Conservation (phyloP, 768 basidiomycete species). For the Termitomyces eurrhizus region DNA sequence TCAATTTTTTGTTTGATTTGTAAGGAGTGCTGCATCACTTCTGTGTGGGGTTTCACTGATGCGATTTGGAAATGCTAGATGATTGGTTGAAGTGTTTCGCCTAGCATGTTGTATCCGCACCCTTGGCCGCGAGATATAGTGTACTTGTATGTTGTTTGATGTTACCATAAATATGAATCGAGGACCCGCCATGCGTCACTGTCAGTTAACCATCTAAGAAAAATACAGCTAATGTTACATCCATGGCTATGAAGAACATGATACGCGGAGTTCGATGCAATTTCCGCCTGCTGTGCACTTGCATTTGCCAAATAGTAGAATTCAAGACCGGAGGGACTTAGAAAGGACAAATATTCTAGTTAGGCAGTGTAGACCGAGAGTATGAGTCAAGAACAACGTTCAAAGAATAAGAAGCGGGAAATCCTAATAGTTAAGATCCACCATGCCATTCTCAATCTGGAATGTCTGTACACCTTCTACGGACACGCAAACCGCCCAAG, state of each 20-base stretch:
- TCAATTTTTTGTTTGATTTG: background rate
- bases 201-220: constrained; percentile 52
- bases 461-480: background rate
- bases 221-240: constrained; percentile 32
- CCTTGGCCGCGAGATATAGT: background rate
- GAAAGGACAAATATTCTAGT: too few species aligned
- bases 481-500: background rate
- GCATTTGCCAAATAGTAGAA: background rate
- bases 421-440: background rate
- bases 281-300: too few species aligned
- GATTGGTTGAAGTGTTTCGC: background rate
- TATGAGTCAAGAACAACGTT: background rate
- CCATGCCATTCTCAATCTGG: too few species aligned
- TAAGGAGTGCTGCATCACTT: background rate
- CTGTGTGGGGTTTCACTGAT: background rate
- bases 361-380: background rate
- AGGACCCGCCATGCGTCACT: constrained; percentile 41
- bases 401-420: background rate
- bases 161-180: background rate
- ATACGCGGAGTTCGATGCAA: background rate
- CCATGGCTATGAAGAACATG: too few species aligned
- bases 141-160: background rate
- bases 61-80: background rate
- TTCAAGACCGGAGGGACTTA: background rate
- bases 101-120: background rate